Conservation (phyloP, 2,329 filamentous ascomycete genomes). For the Hirsutella thompsonii region DNA sequence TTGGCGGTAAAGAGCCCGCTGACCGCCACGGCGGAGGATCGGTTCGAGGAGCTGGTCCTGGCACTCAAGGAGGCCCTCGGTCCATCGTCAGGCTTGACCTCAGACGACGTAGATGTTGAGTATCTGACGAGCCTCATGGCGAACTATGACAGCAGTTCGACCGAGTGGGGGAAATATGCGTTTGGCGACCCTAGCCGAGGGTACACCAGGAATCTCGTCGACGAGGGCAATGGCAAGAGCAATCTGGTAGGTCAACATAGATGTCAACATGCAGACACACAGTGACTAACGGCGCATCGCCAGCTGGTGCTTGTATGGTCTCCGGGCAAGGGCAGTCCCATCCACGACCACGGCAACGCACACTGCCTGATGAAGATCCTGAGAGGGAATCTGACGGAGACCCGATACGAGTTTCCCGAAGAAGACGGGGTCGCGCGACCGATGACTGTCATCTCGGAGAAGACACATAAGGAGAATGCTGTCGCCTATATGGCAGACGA, state of each 20-base stretch:
- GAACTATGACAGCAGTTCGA: constrained; percentile 53
- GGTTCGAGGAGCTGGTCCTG: constrained; percentile 58
- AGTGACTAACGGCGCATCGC: constrained; percentile 3
- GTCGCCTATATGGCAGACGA: constrained; percentile 89
- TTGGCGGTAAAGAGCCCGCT: constrained; percentile 10
- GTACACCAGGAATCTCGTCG: constrained; percentile 83
- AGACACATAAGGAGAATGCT: constrained; percentile 53
- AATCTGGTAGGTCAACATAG: constrained; percentile 44
- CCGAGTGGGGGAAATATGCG: constrained; percentile 65
- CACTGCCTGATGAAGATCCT: constrained; percentile 91
- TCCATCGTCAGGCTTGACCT: constrained; percentile 69
- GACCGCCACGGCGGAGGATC: constrained; percentile 19
- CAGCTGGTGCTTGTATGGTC: constrained; percentile 83
- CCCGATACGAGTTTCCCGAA: constrained; percentile 62
- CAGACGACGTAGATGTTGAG: constrained; percentile 65
- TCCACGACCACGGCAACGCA: constrained; percentile 81
- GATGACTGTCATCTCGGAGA: constrained; percentile 53
- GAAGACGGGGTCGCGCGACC: constrained; percentile 33
- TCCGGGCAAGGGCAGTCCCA: constrained; percentile 68
- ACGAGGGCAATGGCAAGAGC: constrained; percentile 73
- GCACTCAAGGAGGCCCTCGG: constrained; percentile 66
- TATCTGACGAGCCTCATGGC: constrained; percentile 63
- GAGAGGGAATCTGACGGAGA: constrained; percentile 67
- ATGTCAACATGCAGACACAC: neutral
- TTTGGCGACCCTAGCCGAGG: constrained; percentile 55